Evolutionary conservation across 208 protist species (phyloP).

Genomic region (Acanthamoeba polyphaga): DNA sequence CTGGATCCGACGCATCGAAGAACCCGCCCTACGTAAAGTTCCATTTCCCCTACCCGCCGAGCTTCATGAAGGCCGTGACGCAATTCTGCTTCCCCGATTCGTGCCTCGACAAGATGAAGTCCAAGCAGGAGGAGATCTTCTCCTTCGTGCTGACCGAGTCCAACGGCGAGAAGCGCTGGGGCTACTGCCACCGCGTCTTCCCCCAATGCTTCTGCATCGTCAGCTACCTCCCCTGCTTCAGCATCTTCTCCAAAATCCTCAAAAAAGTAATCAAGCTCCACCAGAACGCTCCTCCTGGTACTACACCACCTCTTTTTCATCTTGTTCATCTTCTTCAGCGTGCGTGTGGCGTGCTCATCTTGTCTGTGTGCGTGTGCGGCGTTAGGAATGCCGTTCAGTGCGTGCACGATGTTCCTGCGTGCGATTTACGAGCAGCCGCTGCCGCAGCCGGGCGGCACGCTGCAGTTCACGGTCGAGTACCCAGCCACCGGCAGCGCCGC

Average conservation of each 20-base stretch:
- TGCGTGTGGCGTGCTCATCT: not conserved
- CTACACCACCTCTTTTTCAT: not conserved
- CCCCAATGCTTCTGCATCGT: conserved; percentile 72
- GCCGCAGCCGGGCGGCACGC: conserved; percentile 68
- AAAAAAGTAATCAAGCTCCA: conserved; percentile 35
- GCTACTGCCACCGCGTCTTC: conserved; percentile 68
- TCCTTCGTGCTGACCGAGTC: conserved; percentile 73
- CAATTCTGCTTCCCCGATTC: conserved; percentile 72
- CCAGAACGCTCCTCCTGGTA: conserved; percentile 28
- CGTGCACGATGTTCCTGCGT: conserved; percentile 51
- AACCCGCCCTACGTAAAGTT: conserved; percentile 62
- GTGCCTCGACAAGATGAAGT: conserved; percentile 58
- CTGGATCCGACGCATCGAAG: not conserved
- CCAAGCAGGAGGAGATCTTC: conserved; percentile 48
- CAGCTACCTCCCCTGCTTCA: conserved; percentile 73
- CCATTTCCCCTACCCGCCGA: conserved; percentile 66
- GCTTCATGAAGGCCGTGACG: conserved; percentile 71
- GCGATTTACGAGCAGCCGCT: conserved; percentile 75
- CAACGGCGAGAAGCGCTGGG: conserved; percentile 75
- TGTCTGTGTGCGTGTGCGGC: not conserved
- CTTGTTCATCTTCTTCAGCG: not conserved
- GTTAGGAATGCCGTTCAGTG: conserved; percentile 6
- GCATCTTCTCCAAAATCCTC: conserved; percentile 72
- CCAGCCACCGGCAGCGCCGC: not conserved
- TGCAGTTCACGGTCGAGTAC: conserved; percentile 62